These are phyloP conservation scores for Fomitopsis pulvina DNA, from an alignment of 768 basidiomycete genomes.

Conservation along the genomic window DNA sequence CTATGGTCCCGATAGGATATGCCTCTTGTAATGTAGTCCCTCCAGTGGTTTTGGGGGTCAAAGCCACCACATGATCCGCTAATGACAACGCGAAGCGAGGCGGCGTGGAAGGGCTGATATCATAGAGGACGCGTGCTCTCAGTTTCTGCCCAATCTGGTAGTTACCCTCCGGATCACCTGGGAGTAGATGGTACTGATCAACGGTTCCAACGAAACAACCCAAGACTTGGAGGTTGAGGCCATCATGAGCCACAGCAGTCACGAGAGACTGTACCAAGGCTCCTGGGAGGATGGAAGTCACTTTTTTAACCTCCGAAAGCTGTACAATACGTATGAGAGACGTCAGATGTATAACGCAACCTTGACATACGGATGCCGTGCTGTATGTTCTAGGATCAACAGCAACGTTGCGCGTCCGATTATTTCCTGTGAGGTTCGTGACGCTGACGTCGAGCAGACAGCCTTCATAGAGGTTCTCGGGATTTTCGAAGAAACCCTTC, in stretches of 20 bases:
- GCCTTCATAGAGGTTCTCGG: slow-evolving; percentile 48
- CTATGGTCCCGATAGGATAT: slow-evolving; percentile 66
- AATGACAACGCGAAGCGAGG: slow-evolving; percentile 81
- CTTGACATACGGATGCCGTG: slow-evolving; percentile 46
- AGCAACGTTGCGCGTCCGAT: slow-evolving; percentile 69
- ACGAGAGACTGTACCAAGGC: slow-evolving; percentile 76
- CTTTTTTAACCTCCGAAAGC: slow-evolving; percentile 73
- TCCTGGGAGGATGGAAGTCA: slow-evolving; percentile 82
- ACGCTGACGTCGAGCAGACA: slow-evolving; percentile 65
- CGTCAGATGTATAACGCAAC: not conserved
- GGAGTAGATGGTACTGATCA: slow-evolving; percentile 70
- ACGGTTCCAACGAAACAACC: slow-evolving; percentile 91
- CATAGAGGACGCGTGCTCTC: slow-evolving; percentile 80
- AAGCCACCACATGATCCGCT: slow-evolving; percentile 59
- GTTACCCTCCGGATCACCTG: slow-evolving; percentile 32
- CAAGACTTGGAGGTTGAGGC: slow-evolving; percentile 82
- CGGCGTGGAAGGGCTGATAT: slow-evolving; percentile 60
- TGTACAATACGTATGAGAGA: slow-evolving; percentile 20
- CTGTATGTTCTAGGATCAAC: slow-evolving; percentile 42
- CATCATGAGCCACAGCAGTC: slow-evolving; percentile 64
- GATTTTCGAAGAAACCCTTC: slow-evolving; percentile 27
- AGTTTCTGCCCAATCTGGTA: slow-evolving; percentile 70
- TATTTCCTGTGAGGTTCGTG: slow-evolving; percentile 62
- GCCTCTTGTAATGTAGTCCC: slow-evolving; percentile 38
- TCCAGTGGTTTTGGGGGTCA: slow-evolving; percentile 32